A percentile compares a stretch with the other conserved stretches of the same genome.
Conservation (phyloP, 1,284 basidiomycete genomes). For the Ustilago crameri region DNA sequence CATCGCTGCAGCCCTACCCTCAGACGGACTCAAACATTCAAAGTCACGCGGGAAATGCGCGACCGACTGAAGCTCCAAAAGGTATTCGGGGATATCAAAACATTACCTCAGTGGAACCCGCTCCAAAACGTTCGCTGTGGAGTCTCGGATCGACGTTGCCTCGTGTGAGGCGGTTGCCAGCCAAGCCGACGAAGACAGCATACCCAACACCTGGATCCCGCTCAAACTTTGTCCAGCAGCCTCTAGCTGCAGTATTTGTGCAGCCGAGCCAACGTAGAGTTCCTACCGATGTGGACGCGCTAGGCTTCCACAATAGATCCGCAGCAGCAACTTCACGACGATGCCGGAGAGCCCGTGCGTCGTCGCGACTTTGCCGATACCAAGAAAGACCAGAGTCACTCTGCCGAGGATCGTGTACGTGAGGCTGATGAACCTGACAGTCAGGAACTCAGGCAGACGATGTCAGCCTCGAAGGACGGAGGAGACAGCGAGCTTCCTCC, state of each 20-base stretch:
- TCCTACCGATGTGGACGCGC: background rate
- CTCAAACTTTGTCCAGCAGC: conserved; percentile 21
- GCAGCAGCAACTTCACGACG: background rate
- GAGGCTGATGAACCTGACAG: background rate
- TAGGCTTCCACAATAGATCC: background rate
- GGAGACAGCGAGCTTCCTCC: conserved; percentile 8
- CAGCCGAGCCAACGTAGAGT: background rate
- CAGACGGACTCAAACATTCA: too few relatives aligned
- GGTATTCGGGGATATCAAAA: conserved; percentile 16
- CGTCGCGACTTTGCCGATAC: conserved; percentile 17
- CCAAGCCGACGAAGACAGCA: conserved; percentile 14
- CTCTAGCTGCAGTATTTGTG: background rate
- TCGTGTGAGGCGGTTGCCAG: conserved; percentile 12
- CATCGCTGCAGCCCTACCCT: too few relatives aligned
- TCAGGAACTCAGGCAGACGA: too few relatives aligned
- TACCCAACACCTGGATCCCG: conserved; percentile 17
- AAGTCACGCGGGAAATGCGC: too few relatives aligned
- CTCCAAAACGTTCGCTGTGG: conserved; percentile 30
- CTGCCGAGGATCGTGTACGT: too few relatives aligned
- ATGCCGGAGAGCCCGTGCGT: conserved; percentile 4
- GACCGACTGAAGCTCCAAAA: background rate
- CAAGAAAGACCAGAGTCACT: background rate
- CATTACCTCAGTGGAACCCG: conserved; percentile 20
- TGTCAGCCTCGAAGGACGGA: background rate
- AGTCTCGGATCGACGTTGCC: conserved; percentile 23